Evolutionary conservation across 2,329 filamentous ascomycete species (phyloP).

Genomic region (Pseudocercospora fijiensis): DNA sequence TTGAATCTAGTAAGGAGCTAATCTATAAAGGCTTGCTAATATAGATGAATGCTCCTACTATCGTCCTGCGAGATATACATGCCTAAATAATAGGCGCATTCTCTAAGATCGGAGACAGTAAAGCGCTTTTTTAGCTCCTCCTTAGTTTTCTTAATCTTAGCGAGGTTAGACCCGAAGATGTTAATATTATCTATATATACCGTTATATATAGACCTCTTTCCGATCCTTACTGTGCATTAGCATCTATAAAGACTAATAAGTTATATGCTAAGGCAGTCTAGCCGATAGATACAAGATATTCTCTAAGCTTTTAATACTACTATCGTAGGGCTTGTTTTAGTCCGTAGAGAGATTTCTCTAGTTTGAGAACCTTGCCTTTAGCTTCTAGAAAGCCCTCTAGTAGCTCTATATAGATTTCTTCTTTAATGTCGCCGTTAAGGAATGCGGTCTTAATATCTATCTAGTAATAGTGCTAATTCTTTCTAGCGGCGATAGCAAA

Average conservation of each 20-base stretch:
- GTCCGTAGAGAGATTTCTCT: constrained; percentile 9
- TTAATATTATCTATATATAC: constrained; percentile 21
- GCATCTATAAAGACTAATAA: constrained; percentile 11
- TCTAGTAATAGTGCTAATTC: constrained; percentile 9
- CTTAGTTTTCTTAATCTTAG: no score
- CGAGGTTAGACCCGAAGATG: constrained; percentile 10
- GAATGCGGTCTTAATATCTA: constrained; percentile 11
- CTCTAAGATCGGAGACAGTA: constrained; percentile 15
- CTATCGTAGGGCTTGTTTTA: constrained; percentile 8
- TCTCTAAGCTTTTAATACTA: constrained; percentile 5
- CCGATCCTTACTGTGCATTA: no score
- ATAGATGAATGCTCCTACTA: constrained; percentile 6
- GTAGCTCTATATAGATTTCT: constrained; percentile 14
- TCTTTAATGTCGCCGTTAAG: constrained; percentile 13
- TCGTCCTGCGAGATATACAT: constrained; percentile 2
- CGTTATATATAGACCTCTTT: constrained; percentile 11
- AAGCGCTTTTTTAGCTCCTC: no score
- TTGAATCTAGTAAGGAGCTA: background rate
- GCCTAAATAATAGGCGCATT: constrained; percentile 12
- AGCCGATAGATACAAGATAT: constrained; percentile 4
- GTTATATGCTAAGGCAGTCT: background rate
- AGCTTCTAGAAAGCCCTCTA: constrained; percentile 11
- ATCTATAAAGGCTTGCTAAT: constrained; percentile 9
- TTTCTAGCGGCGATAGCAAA: constrained; percentile 9
- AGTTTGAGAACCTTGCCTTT: constrained; percentile 3